Conservation (phyloP, 2,329 filamentous ascomycete genomes). For the Botrytis fabae region DNA sequence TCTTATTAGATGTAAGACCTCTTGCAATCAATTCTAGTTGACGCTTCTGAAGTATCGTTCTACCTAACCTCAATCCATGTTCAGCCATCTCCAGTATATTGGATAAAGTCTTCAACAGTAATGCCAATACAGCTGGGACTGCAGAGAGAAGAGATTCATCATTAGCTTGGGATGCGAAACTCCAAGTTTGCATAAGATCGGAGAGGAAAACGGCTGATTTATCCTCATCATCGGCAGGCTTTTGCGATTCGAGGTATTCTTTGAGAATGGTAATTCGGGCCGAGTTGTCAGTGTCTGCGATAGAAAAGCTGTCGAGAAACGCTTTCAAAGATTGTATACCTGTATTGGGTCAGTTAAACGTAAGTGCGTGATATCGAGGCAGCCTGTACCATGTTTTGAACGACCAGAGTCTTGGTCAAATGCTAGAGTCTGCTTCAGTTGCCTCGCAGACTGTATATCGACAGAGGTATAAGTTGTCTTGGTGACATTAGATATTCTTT, state of each 20-base stretch:
- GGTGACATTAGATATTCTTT: slow-evolving; percentile 47
- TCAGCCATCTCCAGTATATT: slow-evolving; percentile 70
- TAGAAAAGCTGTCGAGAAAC: slow-evolving; percentile 66
- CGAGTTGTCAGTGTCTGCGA: slow-evolving; percentile 51
- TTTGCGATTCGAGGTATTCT: slow-evolving; percentile 64
- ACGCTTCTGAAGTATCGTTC: slow-evolving; percentile 75
- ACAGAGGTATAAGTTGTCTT: slow-evolving; percentile 46
- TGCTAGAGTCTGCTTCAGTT: slow-evolving; percentile 66
- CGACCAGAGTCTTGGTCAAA: slow-evolving; percentile 70
- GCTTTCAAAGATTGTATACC: slow-evolving; percentile 69
- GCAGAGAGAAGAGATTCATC: slow-evolving; percentile 80
- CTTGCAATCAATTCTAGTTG: slow-evolving; percentile 79
- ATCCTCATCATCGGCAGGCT: slow-evolving; percentile 52
- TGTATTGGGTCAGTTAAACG: slow-evolving; percentile 38
- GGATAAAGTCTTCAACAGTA: slow-evolving; percentile 78
- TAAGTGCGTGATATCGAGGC: not conserved
- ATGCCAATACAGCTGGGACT: slow-evolving; percentile 75
- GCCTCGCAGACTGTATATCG: slow-evolving; percentile 62
- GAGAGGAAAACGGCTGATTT: slow-evolving; percentile 65
- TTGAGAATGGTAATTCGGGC: slow-evolving; percentile 60
- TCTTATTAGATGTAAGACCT: slow-evolving; percentile 75
- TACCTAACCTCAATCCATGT: slow-evolving; percentile 75
- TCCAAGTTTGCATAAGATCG: slow-evolving; percentile 87
- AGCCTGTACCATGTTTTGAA: slow-evolving; percentile 61
- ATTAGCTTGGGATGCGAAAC: slow-evolving; percentile 74